phyloP scores from a whole-genome alignment of 2,329 filamentous ascomycete species.

The Beauveria varroae region DNA sequence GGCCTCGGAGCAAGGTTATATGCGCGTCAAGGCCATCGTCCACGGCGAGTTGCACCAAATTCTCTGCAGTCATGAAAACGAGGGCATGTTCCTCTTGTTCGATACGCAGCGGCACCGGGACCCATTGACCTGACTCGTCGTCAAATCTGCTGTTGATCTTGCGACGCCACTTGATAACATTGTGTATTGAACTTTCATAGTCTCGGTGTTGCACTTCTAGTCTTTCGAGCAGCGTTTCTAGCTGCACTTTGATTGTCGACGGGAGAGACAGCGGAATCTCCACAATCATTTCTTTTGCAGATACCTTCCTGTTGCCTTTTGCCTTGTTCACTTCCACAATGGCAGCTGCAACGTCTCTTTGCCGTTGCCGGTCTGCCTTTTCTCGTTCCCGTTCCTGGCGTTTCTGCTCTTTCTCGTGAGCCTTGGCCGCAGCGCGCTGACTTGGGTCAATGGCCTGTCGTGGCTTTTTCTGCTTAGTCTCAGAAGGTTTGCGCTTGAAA shows the following conservation, averaged over 20 bases:
- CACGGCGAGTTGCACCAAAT: conserved; percentile 56
- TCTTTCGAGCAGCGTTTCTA: conserved; percentile 42
- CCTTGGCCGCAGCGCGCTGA: conserved; percentile 40
- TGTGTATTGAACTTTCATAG: conserved; percentile 39
- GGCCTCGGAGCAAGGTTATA: conserved; percentile 44
- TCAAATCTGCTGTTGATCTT: conserved; percentile 59
- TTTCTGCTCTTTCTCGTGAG: conserved; percentile 48
- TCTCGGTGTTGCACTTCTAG: conserved; percentile 39
- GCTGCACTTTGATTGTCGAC: conserved; percentile 35
- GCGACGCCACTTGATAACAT: conserved; percentile 60
- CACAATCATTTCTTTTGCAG: conserved; percentile 70
- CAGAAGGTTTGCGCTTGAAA: conserved; percentile 4
- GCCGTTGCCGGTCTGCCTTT: conserved; percentile 53
- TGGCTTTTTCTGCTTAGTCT: background rate
- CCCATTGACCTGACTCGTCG: conserved; percentile 54
- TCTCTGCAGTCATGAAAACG: conserved; percentile 52
- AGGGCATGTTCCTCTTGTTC: conserved; percentile 54
- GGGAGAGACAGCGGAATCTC: conserved; percentile 55
- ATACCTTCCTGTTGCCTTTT: conserved; percentile 64
- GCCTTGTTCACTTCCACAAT: conserved; percentile 67
- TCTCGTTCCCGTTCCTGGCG: conserved; percentile 49
- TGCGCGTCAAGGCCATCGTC: conserved; percentile 50
- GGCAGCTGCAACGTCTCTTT: conserved; percentile 58
- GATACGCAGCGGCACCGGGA: conserved; percentile 47
- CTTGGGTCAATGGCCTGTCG: background rate